A percentile compares a stretch with the other conserved stretches of the same genome.
These are phyloP conservation scores for Plasmodium malariae DNA, from an alignment of 169 alveolate species.

Conservation along the genomic window DNA sequence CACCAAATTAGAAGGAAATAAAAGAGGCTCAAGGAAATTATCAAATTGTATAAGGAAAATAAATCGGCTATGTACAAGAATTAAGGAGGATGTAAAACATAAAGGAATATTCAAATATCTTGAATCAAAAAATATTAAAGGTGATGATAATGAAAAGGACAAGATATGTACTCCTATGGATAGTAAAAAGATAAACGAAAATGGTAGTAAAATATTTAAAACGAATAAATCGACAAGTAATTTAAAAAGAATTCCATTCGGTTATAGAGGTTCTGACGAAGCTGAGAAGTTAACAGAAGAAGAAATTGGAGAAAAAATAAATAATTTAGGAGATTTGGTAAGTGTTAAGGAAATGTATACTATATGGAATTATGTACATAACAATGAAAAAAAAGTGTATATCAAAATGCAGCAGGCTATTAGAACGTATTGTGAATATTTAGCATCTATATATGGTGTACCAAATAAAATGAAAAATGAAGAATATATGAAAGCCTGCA, in stretches of 20 bases:
- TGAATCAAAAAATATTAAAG: no score
- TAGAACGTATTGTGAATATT: conserved; percentile 5
- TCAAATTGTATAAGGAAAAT: no score
- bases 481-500: neutral
- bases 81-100: no score
- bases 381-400: conserved; percentile 13
- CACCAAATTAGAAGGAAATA: no score
- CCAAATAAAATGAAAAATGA: conserved; percentile 1
- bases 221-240: neutral
- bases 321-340: neutral
- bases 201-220: neutral
- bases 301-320: neutral
- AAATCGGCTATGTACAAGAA: no score
- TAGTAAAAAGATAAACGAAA: neutral
- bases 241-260: neutral
- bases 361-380: conserved; percentile 22
- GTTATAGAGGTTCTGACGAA: conserved; percentile 18
- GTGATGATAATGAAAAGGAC: no score
- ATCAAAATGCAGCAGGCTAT: neutral
- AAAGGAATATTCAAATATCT: no score
- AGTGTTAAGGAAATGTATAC: conserved; percentile 13
- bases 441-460: neutral
- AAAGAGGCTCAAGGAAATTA: no score
- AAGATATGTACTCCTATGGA: neutral
- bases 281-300: neutral